phyloP scores from a whole-genome alignment of 1,284 basidiomycete species.

The Cutaneotrichosporon cutaneum region DNA sequence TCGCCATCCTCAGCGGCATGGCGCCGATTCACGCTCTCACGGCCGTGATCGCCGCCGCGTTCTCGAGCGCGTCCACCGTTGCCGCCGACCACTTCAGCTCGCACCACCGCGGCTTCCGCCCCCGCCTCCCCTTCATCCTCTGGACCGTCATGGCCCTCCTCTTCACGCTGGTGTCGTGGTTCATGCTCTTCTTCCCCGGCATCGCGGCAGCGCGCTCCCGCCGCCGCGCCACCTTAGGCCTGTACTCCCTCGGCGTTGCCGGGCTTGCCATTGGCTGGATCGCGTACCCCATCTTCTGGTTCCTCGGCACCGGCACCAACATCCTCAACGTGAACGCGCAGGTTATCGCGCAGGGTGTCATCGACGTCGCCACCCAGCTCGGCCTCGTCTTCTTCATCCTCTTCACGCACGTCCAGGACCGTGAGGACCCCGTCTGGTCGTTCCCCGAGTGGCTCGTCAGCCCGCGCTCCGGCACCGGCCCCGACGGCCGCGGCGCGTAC shows the following conservation, averaged over 20 bases:
- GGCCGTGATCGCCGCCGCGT: constrained; percentile 38
- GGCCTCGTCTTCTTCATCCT: constrained; percentile 50
- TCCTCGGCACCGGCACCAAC: constrained; percentile 42
- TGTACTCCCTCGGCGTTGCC: constrained; percentile 38
- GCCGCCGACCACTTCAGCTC: constrained; percentile 2
- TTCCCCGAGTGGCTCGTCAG: constrained; percentile 49
- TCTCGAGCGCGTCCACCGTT: constrained; percentile 24
- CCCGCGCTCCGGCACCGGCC: constrained; percentile 28
- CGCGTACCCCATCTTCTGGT: constrained; percentile 46
- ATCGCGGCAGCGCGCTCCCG: constrained; percentile 36
- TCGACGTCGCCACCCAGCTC: constrained; percentile 47
- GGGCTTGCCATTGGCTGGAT: constrained; percentile 41
- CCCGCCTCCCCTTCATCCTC: constrained; percentile 15
- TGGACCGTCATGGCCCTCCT: constrained; percentile 37
- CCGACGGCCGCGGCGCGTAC: constrained; percentile 45
- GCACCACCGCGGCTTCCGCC: constrained; percentile 5
- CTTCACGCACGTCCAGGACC: constrained; percentile 44
- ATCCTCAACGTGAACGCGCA: constrained; percentile 44
- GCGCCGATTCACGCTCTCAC: constrained; percentile 30
- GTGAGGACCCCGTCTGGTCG: constrained; percentile 41
- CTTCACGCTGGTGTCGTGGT: constrained; percentile 32
- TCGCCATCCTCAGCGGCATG: constrained; percentile 40
- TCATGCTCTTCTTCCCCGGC: constrained; percentile 39
- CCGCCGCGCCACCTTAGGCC: constrained; percentile 35
- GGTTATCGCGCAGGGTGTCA: constrained; percentile 47